Conservation (phyloP, 352 stramenopile species). For the Phytophthora melonis region DNA sequence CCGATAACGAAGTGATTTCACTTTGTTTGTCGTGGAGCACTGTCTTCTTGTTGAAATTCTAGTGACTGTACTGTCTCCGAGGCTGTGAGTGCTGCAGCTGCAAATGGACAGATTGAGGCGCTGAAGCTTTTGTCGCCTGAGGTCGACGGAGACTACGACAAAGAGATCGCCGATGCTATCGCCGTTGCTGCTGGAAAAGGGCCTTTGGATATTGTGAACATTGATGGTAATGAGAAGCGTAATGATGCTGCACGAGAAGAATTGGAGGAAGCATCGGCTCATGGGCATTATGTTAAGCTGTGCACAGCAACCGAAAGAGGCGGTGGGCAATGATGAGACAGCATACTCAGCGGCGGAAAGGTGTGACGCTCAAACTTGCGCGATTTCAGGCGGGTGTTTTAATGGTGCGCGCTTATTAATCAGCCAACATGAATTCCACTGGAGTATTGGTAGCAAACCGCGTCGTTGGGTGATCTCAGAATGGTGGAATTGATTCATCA, state of each 20-base stretch:
- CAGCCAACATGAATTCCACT: neutral
- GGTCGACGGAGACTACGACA: neutral
- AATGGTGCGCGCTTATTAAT: neutral
- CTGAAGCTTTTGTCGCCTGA: neutral
- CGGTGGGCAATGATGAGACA: neutral
- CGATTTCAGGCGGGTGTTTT: neutral
- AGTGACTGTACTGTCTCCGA: neutral
- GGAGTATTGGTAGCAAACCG: too few species aligned
- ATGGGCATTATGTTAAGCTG: neutral
- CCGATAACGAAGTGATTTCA: too few species aligned
- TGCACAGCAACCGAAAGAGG: neutral
- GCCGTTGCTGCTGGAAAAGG: neutral
- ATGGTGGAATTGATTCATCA: neutral
- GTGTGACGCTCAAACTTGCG: neutral
- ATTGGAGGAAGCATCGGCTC: neutral
- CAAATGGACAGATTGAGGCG: slow-evolving; percentile 3
- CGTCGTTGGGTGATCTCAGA: too few species aligned
- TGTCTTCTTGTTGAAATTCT: neutral
- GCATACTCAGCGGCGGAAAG: neutral
- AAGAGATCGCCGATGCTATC: neutral
- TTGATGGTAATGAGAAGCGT: neutral
- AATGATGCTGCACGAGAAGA: neutral
- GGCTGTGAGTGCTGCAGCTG: neutral
- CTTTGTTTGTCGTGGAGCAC: neutral
- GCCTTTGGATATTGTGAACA: neutral